Conservation (phyloP, 2,329 filamentous ascomycete genomes). For the Colletotrichum salicis region DNA sequence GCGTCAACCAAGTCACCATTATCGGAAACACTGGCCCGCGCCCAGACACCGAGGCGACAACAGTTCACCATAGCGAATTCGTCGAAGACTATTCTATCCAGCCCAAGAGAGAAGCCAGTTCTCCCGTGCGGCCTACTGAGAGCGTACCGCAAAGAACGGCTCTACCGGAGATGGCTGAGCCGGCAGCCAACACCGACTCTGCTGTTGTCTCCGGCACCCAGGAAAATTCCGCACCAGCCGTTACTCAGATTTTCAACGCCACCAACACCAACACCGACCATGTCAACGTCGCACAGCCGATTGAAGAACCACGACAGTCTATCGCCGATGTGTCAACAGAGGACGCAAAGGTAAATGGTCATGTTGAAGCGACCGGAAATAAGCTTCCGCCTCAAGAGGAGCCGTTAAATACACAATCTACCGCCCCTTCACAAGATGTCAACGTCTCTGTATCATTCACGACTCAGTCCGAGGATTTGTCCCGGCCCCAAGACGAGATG, state of each 20-base stretch:
- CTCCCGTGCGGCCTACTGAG: constrained; percentile 23
- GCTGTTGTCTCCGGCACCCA: constrained; percentile 11
- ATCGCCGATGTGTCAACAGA: neutral
- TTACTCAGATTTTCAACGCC: neutral
- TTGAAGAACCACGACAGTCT: neutral
- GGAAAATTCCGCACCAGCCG: constrained; percentile 25
- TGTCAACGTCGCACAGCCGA: neutral
- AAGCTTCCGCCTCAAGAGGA: neutral
- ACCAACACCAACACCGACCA: neutral
- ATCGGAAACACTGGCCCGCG: constrained; percentile 15
- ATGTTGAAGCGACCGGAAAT: constrained; percentile 3
- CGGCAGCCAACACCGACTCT: constrained; percentile 2
- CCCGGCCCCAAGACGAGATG: constrained; percentile 19
- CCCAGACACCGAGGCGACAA: neutral
- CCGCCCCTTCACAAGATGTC: neutral
- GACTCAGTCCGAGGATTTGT: neutral
- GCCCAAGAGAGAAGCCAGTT: constrained; percentile 29
- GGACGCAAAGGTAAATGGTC: constrained; percentile 11
- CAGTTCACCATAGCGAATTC: neutral
- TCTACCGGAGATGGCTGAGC: constrained; percentile 29
- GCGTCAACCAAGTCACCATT: constrained; percentile 32
- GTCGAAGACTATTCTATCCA: constrained; percentile 20
- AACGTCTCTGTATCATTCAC: constrained; percentile 5
- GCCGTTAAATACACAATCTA: neutral
- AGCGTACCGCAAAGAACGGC: constrained; percentile 17